These are phyloP conservation scores for Stropharia rugosoannulata DNA, from an alignment of 768 basidiomycete genomes.

Conservation along the genomic window DNA sequence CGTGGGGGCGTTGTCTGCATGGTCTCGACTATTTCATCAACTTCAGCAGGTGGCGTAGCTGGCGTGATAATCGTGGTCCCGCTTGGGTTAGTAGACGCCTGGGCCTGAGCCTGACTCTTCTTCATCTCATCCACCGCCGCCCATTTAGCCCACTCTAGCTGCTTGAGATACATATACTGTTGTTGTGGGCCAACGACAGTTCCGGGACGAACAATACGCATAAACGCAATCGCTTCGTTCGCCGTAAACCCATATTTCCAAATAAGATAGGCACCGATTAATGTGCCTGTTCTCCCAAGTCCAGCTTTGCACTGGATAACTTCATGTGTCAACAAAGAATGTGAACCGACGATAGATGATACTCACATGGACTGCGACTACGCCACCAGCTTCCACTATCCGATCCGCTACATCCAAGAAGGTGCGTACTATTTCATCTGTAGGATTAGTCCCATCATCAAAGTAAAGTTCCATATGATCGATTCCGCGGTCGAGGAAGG, in stretches of 20 bases:
- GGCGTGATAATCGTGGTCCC: slow-evolving; percentile 56
- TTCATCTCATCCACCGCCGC: slow-evolving; percentile 81
- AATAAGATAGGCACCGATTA: slow-evolving; percentile 97
- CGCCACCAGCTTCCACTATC: slow-evolving; percentile 74
- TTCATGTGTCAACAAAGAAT: slow-evolving; percentile 13
- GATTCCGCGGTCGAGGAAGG: slow-evolving; percentile 84
- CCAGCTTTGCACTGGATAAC: slow-evolving; percentile 86
- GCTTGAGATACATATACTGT: slow-evolving; percentile 94
- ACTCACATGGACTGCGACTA: slow-evolving; percentile 86
- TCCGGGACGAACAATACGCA: slow-evolving; percentile 96
- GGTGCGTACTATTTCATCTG: slow-evolving; percentile 89
- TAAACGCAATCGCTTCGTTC: slow-evolving; percentile 93
- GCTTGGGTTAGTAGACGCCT: slow-evolving; percentile 33
- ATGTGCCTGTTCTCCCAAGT: slow-evolving; percentile 91
- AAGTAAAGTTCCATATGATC: slow-evolving; percentile 93
- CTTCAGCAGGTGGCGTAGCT: slow-evolving; percentile 79
- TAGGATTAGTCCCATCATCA: slow-evolving; percentile 97
- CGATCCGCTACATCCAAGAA: slow-evolving; percentile 88
- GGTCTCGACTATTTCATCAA: slow-evolving; percentile 56
- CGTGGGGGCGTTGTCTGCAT: slow-evolving; percentile 44
- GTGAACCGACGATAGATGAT: slow-evolving; percentile 2
- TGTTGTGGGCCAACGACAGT: slow-evolving; percentile 91
- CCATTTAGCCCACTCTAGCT: slow-evolving; percentile 93
- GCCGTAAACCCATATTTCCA: slow-evolving; percentile 99
- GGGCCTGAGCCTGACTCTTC: slow-evolving; percentile 41